Evolutionary conservation across 169 alveolate genomes (phyloP).

Genomic region (Plasmodium vinckei): DNA sequence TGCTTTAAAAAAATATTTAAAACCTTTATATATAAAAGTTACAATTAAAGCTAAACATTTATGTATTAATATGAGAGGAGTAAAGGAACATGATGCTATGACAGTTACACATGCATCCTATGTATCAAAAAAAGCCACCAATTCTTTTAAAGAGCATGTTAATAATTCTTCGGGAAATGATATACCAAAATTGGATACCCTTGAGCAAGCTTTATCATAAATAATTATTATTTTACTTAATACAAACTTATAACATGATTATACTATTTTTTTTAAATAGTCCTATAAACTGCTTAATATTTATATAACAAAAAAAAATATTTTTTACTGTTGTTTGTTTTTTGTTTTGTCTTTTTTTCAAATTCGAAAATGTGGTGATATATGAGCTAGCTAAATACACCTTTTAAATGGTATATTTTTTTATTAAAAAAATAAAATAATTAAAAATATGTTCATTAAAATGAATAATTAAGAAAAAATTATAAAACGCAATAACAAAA

Average conservation of each 20-base stretch:
- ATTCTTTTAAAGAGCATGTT: no score
- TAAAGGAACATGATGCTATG: conserved; percentile 55
- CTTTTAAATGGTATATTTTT: conserved; percentile 10
- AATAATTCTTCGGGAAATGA: no score
- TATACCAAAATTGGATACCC: no score
- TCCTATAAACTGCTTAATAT: no score
- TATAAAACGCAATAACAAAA: conserved; percentile 38
- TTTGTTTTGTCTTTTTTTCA: no score
- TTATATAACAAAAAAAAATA: no score
- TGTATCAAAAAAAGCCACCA: neutral
- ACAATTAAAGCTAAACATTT: conserved; percentile 57
- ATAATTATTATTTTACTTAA: no score
- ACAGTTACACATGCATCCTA: conserved; percentile 54
- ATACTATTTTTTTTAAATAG: no score
- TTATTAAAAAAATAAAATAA: conserved; percentile 19
- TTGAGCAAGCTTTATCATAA: no score
- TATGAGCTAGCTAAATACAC: neutral
- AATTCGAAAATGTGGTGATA: no score
- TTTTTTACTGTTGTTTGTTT: no score
- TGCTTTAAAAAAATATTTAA: conserved; percentile 44
- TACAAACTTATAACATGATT: no score
- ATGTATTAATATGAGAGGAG: conserved; percentile 68
- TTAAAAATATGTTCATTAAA: conserved; percentile 54
- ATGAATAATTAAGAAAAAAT: conserved; percentile 1
- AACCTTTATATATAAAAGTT: conserved; percentile 47